phyloP scores from a whole-genome alignment of 75 land plant species.

The Adiantum capillusveneris region DNA sequence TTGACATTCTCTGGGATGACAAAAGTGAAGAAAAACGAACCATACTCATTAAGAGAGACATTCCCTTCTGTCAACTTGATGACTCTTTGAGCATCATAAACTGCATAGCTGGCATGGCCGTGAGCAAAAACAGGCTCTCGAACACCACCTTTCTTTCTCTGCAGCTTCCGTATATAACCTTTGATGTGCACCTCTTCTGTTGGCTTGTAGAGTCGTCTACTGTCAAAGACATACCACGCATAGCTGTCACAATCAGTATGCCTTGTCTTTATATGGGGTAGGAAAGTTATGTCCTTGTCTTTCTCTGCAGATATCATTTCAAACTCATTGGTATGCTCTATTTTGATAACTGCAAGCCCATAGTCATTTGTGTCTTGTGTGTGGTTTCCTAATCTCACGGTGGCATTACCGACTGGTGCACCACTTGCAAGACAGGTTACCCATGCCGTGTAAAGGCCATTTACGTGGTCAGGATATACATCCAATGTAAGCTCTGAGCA shows the following conservation, averaged over 20 bases:
- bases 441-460: neutral
- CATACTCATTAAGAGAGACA: neutral
- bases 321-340: neutral
- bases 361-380: neutral
- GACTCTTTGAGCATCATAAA: neutral
- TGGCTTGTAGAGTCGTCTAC: neutral
- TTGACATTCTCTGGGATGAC: neutral
- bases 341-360: neutral
- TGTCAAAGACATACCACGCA: neutral
- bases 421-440: neutral
- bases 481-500: neutral
- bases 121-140: neutral
- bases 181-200: constrained; percentile 2
- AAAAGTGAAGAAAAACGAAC: neutral
- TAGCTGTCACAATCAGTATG: neutral
- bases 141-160: neutral
- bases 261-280: neutral
- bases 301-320: neutral
- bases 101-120: neutral
- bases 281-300: constrained; percentile 1
- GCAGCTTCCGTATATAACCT: neutral
- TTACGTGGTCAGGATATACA: constrained; percentile 1
- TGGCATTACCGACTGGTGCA: neutral
- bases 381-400: neutral
- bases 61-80: neutral